phyloP scores from a whole-genome alignment of 2,329 filamentous ascomycete genomes.

The Alternaria viburni region DNA sequence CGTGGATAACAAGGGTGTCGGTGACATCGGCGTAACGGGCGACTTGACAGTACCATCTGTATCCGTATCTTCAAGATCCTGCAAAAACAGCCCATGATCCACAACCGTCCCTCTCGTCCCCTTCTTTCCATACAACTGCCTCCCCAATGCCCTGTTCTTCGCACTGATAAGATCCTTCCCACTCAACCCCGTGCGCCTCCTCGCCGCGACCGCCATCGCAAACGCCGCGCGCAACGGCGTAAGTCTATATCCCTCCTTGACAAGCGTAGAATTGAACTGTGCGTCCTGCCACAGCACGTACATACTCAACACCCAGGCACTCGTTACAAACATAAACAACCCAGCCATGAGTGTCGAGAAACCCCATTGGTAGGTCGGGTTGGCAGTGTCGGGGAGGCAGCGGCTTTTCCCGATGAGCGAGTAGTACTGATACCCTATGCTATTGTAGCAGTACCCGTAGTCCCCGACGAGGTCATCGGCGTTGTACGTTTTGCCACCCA shows the following conservation, averaged over 20 bases:
- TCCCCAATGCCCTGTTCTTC: constrained; percentile 23
- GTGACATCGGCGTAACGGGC: not conserved
- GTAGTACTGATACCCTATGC: constrained; percentile 16
- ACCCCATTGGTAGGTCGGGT: constrained; percentile 45
- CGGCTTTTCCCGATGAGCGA: constrained; percentile 18
- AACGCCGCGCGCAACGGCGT: constrained; percentile 43
- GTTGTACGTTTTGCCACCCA: constrained; percentile 23
- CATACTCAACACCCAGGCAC: constrained; percentile 41
- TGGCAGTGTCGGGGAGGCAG: constrained; percentile 37
- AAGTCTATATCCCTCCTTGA: constrained; percentile 37
- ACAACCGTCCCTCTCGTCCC: constrained; percentile 21
- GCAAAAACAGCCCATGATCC: constrained; percentile 16
- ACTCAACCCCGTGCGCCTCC: constrained; percentile 26
- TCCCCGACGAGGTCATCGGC: constrained; percentile 12
- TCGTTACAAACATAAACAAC: constrained; percentile 39
- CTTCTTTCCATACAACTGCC: constrained; percentile 23
- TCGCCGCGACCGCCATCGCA: constrained; percentile 31
- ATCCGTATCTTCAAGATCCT: constrained; percentile 4
- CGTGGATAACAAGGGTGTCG: not conserved
- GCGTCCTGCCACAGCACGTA: constrained; percentile 47
- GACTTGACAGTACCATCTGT: not conserved
- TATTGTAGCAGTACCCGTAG: constrained; percentile 24
- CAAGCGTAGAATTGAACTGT: constrained; percentile 31
- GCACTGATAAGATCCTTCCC: constrained; percentile 24
- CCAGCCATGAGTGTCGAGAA: constrained; percentile 45